phyloP scores from a whole-genome alignment of 2,329 filamentous ascomycete genomes.

The Tolypocladium cylindrosporum region DNA sequence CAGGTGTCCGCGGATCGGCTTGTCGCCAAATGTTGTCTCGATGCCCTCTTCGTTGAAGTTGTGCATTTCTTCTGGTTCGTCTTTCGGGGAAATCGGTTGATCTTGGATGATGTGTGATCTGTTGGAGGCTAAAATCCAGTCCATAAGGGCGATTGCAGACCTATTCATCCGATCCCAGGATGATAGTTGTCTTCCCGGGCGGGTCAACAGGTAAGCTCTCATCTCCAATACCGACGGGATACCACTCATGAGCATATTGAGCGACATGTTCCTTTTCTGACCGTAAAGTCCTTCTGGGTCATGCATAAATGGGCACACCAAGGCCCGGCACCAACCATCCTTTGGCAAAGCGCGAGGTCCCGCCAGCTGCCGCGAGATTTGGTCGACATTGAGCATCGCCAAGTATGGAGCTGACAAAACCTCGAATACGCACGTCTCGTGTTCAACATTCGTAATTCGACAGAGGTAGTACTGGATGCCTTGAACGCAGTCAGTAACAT shows the following conservation, averaged over 20 bases:
- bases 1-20: constrained; percentile 38
- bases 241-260: constrained; percentile 41
- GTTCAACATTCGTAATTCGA: no score
- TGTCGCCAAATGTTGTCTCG: background rate
- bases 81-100: background rate
- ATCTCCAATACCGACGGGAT: constrained; percentile 54
- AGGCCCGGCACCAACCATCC: constrained; percentile 7
- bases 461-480: no score
- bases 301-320: constrained; percentile 13
- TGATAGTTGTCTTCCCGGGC: constrained; percentile 28
- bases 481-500: no score
- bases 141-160: constrained; percentile 56
- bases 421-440: no score
- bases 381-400: background rate
- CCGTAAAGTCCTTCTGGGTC: constrained; percentile 13
- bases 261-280: constrained; percentile 4
- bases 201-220: constrained; percentile 33
- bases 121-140: constrained; percentile 88
- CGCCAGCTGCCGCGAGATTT: background rate
- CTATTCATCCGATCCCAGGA: constrained; percentile 48
- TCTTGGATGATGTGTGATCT: constrained; percentile 77
- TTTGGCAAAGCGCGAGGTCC: background rate
- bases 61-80: no score
- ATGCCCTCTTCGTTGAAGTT: no score
- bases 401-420: no score